Base-by-base conservation (phyloP, 352 stramenopile species). In the Phytophthora pluvialis region DNA sequence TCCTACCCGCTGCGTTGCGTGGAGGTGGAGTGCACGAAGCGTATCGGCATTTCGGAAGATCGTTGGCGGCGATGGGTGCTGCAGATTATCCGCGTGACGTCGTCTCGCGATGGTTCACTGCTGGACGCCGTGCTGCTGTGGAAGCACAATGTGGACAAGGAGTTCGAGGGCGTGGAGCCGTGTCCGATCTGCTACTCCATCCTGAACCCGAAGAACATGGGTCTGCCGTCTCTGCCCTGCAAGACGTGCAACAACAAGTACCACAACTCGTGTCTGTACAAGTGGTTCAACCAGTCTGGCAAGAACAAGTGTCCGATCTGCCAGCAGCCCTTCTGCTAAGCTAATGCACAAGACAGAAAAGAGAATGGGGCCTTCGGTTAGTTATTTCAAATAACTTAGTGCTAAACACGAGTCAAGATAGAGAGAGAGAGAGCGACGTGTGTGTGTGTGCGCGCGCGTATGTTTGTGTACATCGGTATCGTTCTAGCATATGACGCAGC, bases 241-340 rank as follows among this genome's bases (percentile, higher is more conserved):
- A 97, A 97, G 67, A 97, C 90, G 29, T 97, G 91, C 80, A 79
- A 72, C 53, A 97, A 97, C 82, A 95, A 94, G 76, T 97, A 97
- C 78, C 91, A 97, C 80, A 95, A 94, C 72, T 92, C 86, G 68
- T 97, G 91, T 67, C 77, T 97, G 29, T 97, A 97, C 88, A 97
- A 97, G 80, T 97, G 91, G 90, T 97, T 97, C 75, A 95, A 94
- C 74, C 93, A 97, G 63, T 96, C 88, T 56, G 88, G 89, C 76
- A 97, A 97, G 78, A 97, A 96, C 85, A 97, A 95, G 73, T 97
- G 91, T 52, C 90, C 91, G 52, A 94, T 97, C 67, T 97, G 91
- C 70, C 89, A 97, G 75, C 90, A 97, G 72, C 86, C 89, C 1
- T 97, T 95, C 67, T 86, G 80, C 36, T 93, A 78, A 74, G 45